A percentile compares a stretch with the other conserved stretches of the same genome.
Conservation (phyloP, 2,329 filamentous ascomycete genomes). For the Fusarium nodosum region DNA sequence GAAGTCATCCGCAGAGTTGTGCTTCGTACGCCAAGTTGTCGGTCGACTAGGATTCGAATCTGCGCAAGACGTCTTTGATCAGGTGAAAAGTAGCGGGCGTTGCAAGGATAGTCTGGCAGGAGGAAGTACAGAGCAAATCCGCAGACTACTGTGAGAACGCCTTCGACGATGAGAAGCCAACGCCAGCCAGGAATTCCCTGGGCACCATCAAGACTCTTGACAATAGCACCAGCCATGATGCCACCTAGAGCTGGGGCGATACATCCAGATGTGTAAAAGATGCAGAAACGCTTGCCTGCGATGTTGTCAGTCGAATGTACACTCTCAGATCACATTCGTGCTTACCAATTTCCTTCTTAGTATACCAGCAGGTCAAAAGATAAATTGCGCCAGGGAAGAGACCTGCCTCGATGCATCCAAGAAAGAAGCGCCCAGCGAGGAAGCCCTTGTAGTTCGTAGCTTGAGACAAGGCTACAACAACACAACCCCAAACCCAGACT, state of each 20-base stretch:
- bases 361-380: conserved; percentile 70
- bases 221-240: conserved; percentile 35
- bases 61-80: conserved; percentile 21
- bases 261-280: conserved; percentile 36
- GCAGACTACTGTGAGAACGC: conserved; percentile 17
- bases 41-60: conserved; percentile 24
- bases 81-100: conserved; percentile 11
- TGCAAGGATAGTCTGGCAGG: conserved; percentile 27
- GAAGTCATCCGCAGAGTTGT: conserved; percentile 4
- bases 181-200: conserved; percentile 32
- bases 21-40: neutral
- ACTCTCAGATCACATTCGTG: accelerated
- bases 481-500: conserved; percentile 61
- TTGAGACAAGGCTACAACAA: conserved; percentile 62
- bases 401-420: conserved; percentile 65
- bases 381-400: conserved; percentile 67
- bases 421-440: conserved; percentile 60
- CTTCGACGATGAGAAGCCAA: conserved; percentile 36
- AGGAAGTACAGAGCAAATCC: conserved; percentile 23
- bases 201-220: conserved; percentile 22
- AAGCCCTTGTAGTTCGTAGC: conserved; percentile 63
- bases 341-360: conserved; percentile 47
- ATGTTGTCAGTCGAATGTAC: neutral
- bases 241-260: conserved; percentile 32
- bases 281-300: conserved; percentile 34